Evolutionary conservation across 2,329 filamentous ascomycete genomes (phyloP), one percentile per base, ranked within the genome.

Genomic region (Aspergillus pseudonomiae): DNA sequence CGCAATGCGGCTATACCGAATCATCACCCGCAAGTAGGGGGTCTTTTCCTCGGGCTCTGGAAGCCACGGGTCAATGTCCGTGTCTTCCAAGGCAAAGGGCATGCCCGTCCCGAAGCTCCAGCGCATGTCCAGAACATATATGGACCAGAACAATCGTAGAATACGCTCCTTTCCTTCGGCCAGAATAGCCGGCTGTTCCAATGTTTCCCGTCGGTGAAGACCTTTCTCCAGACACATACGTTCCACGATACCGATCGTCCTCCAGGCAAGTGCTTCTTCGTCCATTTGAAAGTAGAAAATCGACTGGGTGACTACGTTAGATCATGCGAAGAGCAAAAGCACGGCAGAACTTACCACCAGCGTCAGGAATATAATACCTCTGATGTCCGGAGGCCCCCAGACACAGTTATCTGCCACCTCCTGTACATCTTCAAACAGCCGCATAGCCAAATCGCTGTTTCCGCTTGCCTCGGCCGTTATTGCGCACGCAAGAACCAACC

Each of bases 21-120:
- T 91, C 92, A 97, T 96, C 45, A 90, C 88, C n/a, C 89, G 88
- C 1, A 97, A 82, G 70, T 94, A 96, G 0, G 91, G 91, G 1
- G 73, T 74, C 45, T 79, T 75, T 43, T 80, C 76, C 69, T 78
- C 92, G 6, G 93, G 93, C 71, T 91, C 88, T 3, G 92, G 92
- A 19, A 97, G 80, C 61, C 86, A 85, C 1, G 89, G 87, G 70
- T 96, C 93, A 63, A 97, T 92, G 72, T 96, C 93, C 5, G 89
- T 86, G 71, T 97, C 93, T 68, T 94, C 90, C 21, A 96, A 80
- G 1, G 91, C 88, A 77, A 92, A 96, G 0, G 93, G 93, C 80
- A 96, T 86, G 0, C 93, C 93, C 0, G 92, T 94, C 21, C 90
- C 91, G 71, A 97, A 94, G 63, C 91, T 92, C 92, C 92, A 97